phyloP scores from a whole-genome alignment of 306 rosid genomes.

The Senna tora region DNA sequence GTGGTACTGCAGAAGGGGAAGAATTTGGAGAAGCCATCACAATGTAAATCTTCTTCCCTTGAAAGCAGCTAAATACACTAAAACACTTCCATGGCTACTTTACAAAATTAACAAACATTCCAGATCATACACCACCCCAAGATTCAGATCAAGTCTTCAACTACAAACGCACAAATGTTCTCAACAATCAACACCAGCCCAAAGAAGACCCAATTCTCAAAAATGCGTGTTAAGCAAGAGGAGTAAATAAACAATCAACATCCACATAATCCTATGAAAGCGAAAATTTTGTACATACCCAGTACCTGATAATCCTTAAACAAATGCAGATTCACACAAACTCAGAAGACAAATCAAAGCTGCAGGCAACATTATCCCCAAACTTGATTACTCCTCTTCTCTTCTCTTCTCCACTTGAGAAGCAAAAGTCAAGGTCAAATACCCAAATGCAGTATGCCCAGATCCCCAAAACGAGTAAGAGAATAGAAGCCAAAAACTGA shows the following conservation, averaged over 20 bases:
- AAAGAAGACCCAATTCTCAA: slow-evolving; percentile 35
- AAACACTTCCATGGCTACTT: slow-evolving; percentile 41
- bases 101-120: slow-evolving; percentile 23
- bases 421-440: slow-evolving; percentile 19
- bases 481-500: slow-evolving; percentile 32
- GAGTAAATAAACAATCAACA: slow-evolving; percentile 31
- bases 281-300: slow-evolving; percentile 16
- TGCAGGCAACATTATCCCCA: slow-evolving; percentile 40
- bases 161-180: slow-evolving; percentile 26
- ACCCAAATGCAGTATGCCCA: slow-evolving; percentile 52
- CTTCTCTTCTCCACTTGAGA: slow-evolving; percentile 9
- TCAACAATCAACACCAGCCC: slow-evolving; percentile 24
- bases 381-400: slow-evolving; percentile 19
- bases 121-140: slow-evolving; percentile 39
- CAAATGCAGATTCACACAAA: slow-evolving; percentile 19
- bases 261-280: slow-evolving; percentile 38
- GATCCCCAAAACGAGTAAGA: slow-evolving; percentile 44
- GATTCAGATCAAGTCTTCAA: slow-evolving; percentile 39
- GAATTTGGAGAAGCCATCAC: slow-evolving; percentile 82
- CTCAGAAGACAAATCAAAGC: slow-evolving; percentile 42
- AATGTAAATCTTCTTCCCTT: slow-evolving; percentile 38
- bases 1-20: slow-evolving; percentile 69
- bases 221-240: slow-evolving; percentile 11
- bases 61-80: slow-evolving; percentile 42
- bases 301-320: slow-evolving; percentile 26